Conservation (phyloP, 768 basidiomycete species). For the Lentinula sp. region DNA sequence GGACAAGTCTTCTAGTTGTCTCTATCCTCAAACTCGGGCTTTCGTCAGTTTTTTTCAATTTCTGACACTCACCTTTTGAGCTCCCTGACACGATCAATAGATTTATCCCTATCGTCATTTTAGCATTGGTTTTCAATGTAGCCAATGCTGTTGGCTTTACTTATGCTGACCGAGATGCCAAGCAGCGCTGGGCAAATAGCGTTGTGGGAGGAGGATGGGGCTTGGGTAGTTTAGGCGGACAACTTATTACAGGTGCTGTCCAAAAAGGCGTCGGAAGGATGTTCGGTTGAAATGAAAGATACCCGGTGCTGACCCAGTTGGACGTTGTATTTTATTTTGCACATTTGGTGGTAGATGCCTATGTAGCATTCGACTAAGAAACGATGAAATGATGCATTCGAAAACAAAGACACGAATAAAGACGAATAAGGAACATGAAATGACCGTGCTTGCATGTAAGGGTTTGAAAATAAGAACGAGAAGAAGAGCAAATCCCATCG, state of each 20-base stretch:
- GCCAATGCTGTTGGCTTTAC: neutral
- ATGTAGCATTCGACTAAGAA: neutral
- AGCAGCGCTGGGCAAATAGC: slow-evolving; percentile 81
- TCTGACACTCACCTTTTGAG: slow-evolving; percentile 4
- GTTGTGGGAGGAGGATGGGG: slow-evolving; percentile 67
- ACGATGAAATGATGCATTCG: slow-evolving; percentile 9
- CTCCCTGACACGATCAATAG: slow-evolving; percentile 31
- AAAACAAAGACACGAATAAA: slow-evolving; percentile 11
- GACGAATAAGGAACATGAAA: slow-evolving; percentile 19
- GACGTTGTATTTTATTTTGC: neutral
- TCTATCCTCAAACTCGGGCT: slow-evolving; percentile 86
- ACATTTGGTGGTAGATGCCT: slow-evolving; percentile 7
- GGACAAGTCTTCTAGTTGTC: slow-evolving; percentile 82
- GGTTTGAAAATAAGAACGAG: neutral
- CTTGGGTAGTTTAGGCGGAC: slow-evolving; percentile 79
- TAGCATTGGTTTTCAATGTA: slow-evolving; percentile 90
- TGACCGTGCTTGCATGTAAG: slow-evolving; percentile 10
- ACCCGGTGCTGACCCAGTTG: neutral
- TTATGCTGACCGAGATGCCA: slow-evolving; percentile 77
- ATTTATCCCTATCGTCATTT: slow-evolving; percentile 89
- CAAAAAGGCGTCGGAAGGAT: slow-evolving; percentile 76
- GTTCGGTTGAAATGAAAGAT: slow-evolving; percentile 39
- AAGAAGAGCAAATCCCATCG: neutral
- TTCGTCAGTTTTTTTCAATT: slow-evolving; percentile 48
- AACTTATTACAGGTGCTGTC: slow-evolving; percentile 76